A percentile compares a stretch with the other conserved stretches of the same genome.
Conservation (phyloP, 257 asterid species). For the Plantago major region DNA sequence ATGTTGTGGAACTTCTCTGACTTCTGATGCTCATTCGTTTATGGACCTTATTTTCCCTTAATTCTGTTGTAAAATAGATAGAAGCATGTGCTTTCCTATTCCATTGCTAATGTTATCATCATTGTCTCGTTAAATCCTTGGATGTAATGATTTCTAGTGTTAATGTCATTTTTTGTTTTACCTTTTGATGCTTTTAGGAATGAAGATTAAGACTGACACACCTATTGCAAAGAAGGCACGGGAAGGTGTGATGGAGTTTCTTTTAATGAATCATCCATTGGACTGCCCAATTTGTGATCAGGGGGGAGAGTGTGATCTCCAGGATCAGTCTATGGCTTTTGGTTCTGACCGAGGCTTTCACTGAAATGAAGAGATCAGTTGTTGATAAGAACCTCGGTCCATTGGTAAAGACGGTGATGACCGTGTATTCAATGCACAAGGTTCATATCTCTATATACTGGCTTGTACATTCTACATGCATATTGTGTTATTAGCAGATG, state of each 20-base stretch:
- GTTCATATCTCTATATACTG: constrained; percentile 26
- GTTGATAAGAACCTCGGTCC: constrained; percentile 98
- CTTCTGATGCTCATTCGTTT: background rate
- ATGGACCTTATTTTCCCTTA: background rate
- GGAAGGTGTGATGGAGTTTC: constrained; percentile 98
- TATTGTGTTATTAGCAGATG: background rate
- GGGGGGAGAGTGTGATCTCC: constrained; percentile 99
- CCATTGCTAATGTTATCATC: background rate
- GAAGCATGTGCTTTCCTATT: background rate
- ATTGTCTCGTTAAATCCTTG: background rate
- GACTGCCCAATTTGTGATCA: constrained; percentile 99
- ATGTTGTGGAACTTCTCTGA: too few relatives aligned
- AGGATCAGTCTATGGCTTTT: constrained; percentile 97
- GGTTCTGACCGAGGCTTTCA: constrained; percentile 94
- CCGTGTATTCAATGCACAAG: constrained; percentile 95
- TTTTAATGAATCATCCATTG: constrained; percentile 91
- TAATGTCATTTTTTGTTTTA: background rate
- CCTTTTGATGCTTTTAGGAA: constrained; percentile 42
- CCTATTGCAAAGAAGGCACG: constrained; percentile 96
- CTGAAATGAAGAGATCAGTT: constrained; percentile 88
- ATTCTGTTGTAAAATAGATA: background rate
- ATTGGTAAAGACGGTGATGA: constrained; percentile 93
- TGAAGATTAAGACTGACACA: constrained; percentile 94
- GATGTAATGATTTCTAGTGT: background rate
- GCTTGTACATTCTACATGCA: background rate